A percentile compares a stretch with the other conserved stretches of the same genome.
These are phyloP conservation scores for Capillidium rhysosporum DNA, from an alignment of 371 early-diverging fungal genomes.

Conservation along the genomic window DNA sequence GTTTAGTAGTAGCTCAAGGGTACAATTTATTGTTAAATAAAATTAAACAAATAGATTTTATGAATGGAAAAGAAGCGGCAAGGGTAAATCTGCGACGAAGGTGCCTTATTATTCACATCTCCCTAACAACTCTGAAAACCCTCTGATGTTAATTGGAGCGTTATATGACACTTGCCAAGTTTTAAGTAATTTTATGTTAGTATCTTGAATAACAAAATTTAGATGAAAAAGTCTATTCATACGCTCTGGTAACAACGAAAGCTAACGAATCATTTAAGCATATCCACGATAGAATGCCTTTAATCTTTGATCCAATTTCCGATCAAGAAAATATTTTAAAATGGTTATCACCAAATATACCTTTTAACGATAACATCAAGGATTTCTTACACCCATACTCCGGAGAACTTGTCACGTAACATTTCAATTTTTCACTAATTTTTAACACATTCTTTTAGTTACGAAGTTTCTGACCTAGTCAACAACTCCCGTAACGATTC, in stretches of 20 bases:
- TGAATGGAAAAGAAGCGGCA: constrained; percentile 5
- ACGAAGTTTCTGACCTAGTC: neutral
- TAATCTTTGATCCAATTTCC: constrained; percentile 4
- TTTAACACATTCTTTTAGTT: neutral
- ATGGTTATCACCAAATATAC: neutral
- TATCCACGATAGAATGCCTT: constrained; percentile 5
- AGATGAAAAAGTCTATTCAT: neutral
- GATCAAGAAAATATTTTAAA: constrained; percentile 1
- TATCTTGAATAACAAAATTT: neutral
- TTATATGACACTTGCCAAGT: neutral
- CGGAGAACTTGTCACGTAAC: neutral
- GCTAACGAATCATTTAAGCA: constrained; percentile 1
- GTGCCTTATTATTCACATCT: constrained; percentile 4
- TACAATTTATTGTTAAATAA: neutral
- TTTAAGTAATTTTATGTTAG: neutral
- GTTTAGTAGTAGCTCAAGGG: constrained; percentile 5
- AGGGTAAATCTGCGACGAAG: neutral
- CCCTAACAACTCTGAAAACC: neutral
- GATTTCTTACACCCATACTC: neutral
- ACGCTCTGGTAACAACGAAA: neutral
- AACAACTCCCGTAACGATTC: neutral
- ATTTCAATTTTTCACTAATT: neutral
- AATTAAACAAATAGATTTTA: neutral
- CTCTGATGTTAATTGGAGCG: constrained; percentile 2
- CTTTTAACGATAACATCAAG: constrained; percentile 4